These are phyloP conservation scores for Geranomyces variabilis DNA, from an alignment of 192 early-diverging fungal species.

Conservation along the genomic window DNA sequence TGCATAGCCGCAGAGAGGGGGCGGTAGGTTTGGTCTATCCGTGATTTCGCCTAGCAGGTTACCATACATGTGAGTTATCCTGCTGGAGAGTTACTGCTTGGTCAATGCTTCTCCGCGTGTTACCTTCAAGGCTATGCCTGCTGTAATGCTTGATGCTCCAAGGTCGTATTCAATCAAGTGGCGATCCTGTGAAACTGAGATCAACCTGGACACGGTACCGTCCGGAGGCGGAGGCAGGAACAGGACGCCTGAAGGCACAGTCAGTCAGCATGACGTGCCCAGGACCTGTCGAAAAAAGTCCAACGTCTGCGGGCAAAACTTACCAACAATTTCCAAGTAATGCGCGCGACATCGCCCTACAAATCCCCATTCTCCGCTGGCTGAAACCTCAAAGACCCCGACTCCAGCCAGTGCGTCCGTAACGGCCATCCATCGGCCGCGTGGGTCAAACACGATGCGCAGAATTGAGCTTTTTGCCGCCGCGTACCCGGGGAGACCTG, in stretches of 20 bases:
- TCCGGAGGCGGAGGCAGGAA: slow-evolving; percentile 42
- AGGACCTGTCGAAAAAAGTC: background rate
- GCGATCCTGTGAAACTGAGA: slow-evolving; percentile 49
- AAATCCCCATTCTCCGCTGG: slow-evolving; percentile 48
- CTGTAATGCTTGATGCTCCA: slow-evolving; percentile 33
- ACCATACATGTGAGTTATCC: no score
- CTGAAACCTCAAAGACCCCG: slow-evolving; percentile 38
- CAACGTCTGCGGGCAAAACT: background rate
- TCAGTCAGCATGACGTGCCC: background rate
- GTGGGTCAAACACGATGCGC: slow-evolving; percentile 37
- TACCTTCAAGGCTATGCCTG: slow-evolving; percentile 45
- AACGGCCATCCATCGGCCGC: slow-evolving; percentile 37
- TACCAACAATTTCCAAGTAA: slow-evolving; percentile 54
- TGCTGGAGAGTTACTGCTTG: background rate
- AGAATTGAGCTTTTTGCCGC: slow-evolving; percentile 30
- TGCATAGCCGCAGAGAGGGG: slow-evolving; percentile 49
- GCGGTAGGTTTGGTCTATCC: slow-evolving; percentile 52
- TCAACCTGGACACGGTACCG: slow-evolving; percentile 29
- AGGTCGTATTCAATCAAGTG: slow-evolving; percentile 57
- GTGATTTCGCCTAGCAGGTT: slow-evolving; percentile 31
- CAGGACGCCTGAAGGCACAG: slow-evolving; percentile 29
- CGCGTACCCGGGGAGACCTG: slow-evolving; percentile 29
- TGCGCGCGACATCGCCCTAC: slow-evolving; percentile 51
- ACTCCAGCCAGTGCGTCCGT: slow-evolving; percentile 43
- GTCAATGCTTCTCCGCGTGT: background rate